Evolutionary conservation across 441 rosid species (phyloP).

Genomic region (Erysimum pusillum): DNA sequence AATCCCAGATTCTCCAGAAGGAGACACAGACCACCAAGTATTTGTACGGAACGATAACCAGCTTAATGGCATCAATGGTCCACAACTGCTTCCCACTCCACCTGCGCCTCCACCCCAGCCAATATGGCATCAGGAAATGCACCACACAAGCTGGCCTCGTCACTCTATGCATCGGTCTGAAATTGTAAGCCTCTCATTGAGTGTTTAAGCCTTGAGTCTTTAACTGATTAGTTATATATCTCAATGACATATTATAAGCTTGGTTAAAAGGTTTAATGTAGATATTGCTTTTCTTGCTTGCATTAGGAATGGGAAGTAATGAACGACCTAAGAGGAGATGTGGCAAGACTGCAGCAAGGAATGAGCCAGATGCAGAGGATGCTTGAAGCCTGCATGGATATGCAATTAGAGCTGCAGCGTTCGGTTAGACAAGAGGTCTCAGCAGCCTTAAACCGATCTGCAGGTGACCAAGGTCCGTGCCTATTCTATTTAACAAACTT

Average conservation of each 20-base stretch:
- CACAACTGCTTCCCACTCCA: slow-evolving; percentile 76
- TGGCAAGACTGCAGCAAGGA: slow-evolving; percentile 94
- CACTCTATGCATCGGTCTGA: slow-evolving; percentile 91
- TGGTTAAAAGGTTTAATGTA: neutral
- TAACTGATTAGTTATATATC: neutral
- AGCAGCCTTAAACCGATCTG: slow-evolving; percentile 84
- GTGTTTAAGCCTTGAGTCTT: slow-evolving; percentile 4
- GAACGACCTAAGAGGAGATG: slow-evolving; percentile 89
- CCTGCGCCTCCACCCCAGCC: slow-evolving; percentile 97
- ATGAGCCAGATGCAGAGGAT: slow-evolving; percentile 99
- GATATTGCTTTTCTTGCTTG: slow-evolving; percentile 19
- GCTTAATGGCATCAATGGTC: slow-evolving; percentile 58
- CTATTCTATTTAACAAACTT: slow-evolving; percentile 15
- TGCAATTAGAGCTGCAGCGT: slow-evolving; percentile 97
- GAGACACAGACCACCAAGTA: slow-evolving; percentile 67
- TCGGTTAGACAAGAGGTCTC: slow-evolving; percentile 99
- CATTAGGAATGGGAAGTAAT: slow-evolving; percentile 93
- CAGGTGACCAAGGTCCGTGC: slow-evolving; percentile 72
- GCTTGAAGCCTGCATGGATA: slow-evolving; percentile 98
- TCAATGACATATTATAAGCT: slow-evolving; percentile 15
- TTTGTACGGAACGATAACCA: slow-evolving; percentile 65
- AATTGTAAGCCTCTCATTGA: slow-evolving; percentile 60
- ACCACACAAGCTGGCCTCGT: slow-evolving; percentile 89
- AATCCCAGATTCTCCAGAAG: slow-evolving; percentile 63
- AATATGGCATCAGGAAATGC: slow-evolving; percentile 90